These are phyloP conservation scores for Mycena capillaripes DNA, from an alignment of 768 basidiomycete species.

Conservation along the genomic window DNA sequence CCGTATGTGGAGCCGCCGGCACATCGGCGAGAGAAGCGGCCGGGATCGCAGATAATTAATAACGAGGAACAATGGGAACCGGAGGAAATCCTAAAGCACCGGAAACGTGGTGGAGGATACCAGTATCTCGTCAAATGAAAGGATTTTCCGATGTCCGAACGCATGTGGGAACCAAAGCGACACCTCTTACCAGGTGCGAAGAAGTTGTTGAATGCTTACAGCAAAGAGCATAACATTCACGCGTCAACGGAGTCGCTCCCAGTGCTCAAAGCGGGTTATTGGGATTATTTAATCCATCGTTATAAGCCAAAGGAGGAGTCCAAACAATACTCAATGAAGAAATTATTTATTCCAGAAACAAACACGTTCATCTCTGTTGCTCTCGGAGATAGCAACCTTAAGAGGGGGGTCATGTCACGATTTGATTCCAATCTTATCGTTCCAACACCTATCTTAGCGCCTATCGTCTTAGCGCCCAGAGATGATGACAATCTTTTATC, in stretches of 20 bases:
- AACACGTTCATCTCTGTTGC: background rate
- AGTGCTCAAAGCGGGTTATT: too few relatives aligned
- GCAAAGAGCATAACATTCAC: background rate
- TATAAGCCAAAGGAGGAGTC: too few relatives aligned
- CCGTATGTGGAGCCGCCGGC: conserved; percentile 44
- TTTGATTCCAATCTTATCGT: too few relatives aligned
- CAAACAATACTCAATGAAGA: background rate
- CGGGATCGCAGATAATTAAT: too few relatives aligned
- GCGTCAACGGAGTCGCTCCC: too few relatives aligned
- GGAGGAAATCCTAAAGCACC: too few relatives aligned
- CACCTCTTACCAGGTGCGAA: background rate
- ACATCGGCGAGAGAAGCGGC: background rate
- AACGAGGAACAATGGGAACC: too few relatives aligned
- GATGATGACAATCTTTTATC: too few relatives aligned
- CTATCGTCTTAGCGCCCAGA: too few relatives aligned
- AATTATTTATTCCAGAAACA: too few relatives aligned
- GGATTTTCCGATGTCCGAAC: background rate
- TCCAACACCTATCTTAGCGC: too few relatives aligned
- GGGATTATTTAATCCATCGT: too few relatives aligned
- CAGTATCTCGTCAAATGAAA: background rate
- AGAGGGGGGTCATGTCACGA: background rate
- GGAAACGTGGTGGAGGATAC: background rate
- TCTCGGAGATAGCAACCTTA: background rate
- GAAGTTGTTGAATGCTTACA: background rate
- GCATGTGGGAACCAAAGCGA: background rate